These are phyloP conservation scores for Microbotryomycetes sp. DNA, from an alignment of 1,284 basidiomycete species.

Conservation along the genomic window DNA sequence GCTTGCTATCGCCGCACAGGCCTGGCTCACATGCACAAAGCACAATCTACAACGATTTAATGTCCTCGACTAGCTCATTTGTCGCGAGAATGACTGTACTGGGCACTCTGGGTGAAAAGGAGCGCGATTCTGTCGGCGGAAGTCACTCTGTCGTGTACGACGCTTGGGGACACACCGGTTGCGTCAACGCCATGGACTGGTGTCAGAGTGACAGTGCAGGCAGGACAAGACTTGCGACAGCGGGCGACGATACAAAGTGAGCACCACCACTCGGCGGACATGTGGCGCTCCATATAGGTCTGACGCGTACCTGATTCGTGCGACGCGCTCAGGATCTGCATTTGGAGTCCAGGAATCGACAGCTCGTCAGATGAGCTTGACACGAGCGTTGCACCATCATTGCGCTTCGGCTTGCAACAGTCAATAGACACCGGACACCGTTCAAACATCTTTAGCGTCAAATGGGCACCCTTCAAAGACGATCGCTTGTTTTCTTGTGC, in stretches of 20 bases:
- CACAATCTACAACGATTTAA: too few relatives aligned
- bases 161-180: too few relatives aligned
- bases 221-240: slow-evolving; percentile 17
- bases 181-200: slow-evolving; percentile 33
- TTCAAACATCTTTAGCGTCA: slow-evolving; percentile 79
- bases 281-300: background rate
- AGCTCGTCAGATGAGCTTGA: background rate
- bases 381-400: background rate
- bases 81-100: too few relatives aligned
- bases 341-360: slow-evolving; percentile 31
- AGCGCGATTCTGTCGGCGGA: too few relatives aligned
- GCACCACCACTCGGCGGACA: background rate
- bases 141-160: too few relatives aligned
- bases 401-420: slow-evolving; percentile 10
- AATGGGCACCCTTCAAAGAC: slow-evolving; percentile 59
- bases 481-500: slow-evolving; percentile 23
- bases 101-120: too few relatives aligned
- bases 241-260: slow-evolving; percentile 33
- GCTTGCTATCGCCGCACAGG: too few relatives aligned
- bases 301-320: background rate
- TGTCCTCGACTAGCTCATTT: too few relatives aligned
- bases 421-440: slow-evolving; percentile 53
- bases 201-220: slow-evolving; percentile 20
- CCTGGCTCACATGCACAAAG: too few relatives aligned
- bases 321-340: slow-evolving; percentile 22